Base-by-base conservation (phyloP, 495 filamentous ascomycete species). In the Penicillium odoratum region DNA sequence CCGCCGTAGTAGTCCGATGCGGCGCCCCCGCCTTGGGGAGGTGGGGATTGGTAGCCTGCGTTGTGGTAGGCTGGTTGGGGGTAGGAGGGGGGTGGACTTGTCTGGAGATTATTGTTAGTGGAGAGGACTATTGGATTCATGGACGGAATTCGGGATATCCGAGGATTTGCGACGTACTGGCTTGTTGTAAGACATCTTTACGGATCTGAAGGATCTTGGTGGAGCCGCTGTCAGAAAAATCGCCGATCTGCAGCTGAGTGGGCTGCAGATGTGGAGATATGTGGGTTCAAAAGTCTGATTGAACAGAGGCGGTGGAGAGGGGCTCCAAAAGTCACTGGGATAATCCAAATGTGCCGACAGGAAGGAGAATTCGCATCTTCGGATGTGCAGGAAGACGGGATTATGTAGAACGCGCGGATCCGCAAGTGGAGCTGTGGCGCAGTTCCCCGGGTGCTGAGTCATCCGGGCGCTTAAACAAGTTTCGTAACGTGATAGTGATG, bases 21-120 rank as follows among this genome's bases (percentile, higher is more conserved):
- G 5, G 38, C 38, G 15, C 38, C 38, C 13, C 33, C 33, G 33
- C 33, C 33, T 57, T 61, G 69, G 26, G 59, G 54, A 29, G 45
- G 51, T 38, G 57, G 65, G 31, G 53, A 58, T n/a, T 50, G 59
- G 33, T 64, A 63, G 11, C 63, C 62, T 18, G 48, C 59, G 61
- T 3, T 50, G 44, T 53, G 42, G 65, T 74, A 67, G 65, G 57
- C 59, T 10, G 68, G 69, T 9, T 64, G 51, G 5, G 68, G 74
- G 58, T 76, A 75, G 31, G 74, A 70, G 36, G 74, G 74, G n/a
- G 74, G 74, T 15, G 74, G 73, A 45, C 70, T 69, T 48, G 68
- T 71, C 74, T 76, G 46, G 18, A 36, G 8, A 5, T 31, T 8
- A 48, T 7, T 29, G 55, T 63, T 61, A 61, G 60, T 65, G 7